These are phyloP conservation scores for Vickermania spadyakhi DNA, from an alignment of 208 protist species.

Conservation along the genomic window DNA sequence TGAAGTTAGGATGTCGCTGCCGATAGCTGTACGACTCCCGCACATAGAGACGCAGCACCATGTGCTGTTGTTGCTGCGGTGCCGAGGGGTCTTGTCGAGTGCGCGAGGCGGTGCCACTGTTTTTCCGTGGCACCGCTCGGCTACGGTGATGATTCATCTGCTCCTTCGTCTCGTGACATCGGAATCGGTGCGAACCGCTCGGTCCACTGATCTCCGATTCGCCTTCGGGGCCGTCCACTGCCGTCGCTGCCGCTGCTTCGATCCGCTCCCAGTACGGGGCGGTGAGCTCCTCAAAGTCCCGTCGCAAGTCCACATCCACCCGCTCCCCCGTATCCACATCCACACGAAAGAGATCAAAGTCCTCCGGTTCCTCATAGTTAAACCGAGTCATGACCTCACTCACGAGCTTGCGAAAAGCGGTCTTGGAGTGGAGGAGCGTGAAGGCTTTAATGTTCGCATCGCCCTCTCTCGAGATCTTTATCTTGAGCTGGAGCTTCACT, in stretches of 20 bases:
- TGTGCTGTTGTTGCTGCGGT: conserved; percentile 18
- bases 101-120: background rate
- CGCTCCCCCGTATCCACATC: conserved; percentile 46
- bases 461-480: conserved; percentile 68
- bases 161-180: background rate
- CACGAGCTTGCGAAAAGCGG: conserved; percentile 29
- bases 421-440: conserved; percentile 17
- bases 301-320: conserved; percentile 67
- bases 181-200: background rate
- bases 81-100: background rate
- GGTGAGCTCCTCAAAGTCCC: conserved; percentile 48
- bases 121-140: background rate
- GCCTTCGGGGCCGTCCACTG: background rate
- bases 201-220: background rate
- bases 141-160: background rate
- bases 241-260: background rate
- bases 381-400: conserved; percentile 62
- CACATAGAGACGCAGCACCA: conserved; percentile 61
- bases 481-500: conserved; percentile 17
- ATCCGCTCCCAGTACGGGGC: conserved; percentile 17
- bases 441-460: conserved; percentile 72
- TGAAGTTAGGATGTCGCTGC: conserved; percentile 6
- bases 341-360: conserved; percentile 81
- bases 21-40: conserved; percentile 51
- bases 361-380: conserved; percentile 29